These are phyloP conservation scores for Fusarium avenaceum DNA, from an alignment of 2,329 filamentous ascomycete genomes.

Conservation along the genomic window DNA sequence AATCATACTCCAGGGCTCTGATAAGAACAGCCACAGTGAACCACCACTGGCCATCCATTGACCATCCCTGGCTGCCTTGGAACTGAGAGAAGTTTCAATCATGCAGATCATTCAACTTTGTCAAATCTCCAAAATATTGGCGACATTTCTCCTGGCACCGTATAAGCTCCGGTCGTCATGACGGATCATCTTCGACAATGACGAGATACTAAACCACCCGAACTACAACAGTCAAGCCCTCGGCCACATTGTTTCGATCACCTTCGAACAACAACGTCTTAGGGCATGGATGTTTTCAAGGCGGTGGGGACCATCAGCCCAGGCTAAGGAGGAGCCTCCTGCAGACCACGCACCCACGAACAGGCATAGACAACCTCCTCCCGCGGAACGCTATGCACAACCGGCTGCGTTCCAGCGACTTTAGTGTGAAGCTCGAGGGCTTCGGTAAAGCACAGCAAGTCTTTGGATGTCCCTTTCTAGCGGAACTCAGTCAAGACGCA, in stretches of 20 bases:
- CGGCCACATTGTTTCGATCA: constrained; percentile 27
- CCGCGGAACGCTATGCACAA: constrained; percentile 32
- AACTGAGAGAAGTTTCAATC: constrained; percentile 35
- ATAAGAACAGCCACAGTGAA: constrained; percentile 34
- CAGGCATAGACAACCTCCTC: constrained; percentile 30
- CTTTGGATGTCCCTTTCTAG: constrained; percentile 1
- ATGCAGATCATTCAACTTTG: constrained; percentile 26
- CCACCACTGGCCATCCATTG: constrained; percentile 1
- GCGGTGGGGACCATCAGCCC: constrained; percentile 40
- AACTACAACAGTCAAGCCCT: constrained; percentile 22
- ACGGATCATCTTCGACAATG: constrained; percentile 18
- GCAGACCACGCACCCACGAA: constrained; percentile 35
- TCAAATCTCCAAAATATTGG: neutral
- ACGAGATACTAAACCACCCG: constrained; percentile 19
- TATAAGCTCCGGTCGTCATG: constrained; percentile 5
- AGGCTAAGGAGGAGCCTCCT: constrained; percentile 37
- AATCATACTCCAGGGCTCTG: constrained; percentile 26
- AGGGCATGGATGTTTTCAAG: constrained; percentile 38
- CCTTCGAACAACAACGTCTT: constrained; percentile 30
- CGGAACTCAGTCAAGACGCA: constrained; percentile 27
- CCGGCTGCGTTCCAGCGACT: constrained; percentile 38
- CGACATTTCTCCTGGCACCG: neutral
- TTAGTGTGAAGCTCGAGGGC: constrained; percentile 33
- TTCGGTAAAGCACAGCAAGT: constrained; percentile 33
- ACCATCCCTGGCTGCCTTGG: constrained; percentile 29